Base-by-base conservation (phyloP, 768 basidiomycete species). In the Collybia sp. region DNA sequence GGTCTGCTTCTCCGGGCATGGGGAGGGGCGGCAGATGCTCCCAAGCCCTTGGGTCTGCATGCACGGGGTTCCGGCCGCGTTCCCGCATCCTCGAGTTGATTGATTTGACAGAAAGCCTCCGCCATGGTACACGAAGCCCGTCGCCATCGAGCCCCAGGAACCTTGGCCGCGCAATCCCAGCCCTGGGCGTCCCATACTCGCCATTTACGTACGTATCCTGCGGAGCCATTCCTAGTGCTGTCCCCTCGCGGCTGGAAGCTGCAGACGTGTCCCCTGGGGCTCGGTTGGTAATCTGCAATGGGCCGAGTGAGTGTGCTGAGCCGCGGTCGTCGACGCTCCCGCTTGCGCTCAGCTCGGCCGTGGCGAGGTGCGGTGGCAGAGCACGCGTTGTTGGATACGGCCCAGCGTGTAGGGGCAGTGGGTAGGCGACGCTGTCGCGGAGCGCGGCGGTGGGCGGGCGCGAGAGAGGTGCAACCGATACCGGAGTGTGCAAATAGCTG, bases 281-380 rank as follows among this genome's bases (percentile, higher is more conserved):
- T 43, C 70, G 61, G 53, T 81, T 80, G 19, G 74, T 63, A 40
- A 81, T 70, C 39, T 67, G 71, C 13, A 80, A 65, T 11, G 59
- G 64, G 3, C 77, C 76, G 0, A 79, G 63, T 2, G 70, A 67
- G 33, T 56, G 55, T 30, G 54, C 54, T 43, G 61, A 68, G 35
- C 62, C 57, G 44, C 61, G 63, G 10, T 63, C 62, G 53, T 30
- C 60, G 36, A 30, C 49, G 42, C 18, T 50, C 17, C 49, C 47
- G 34, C 58, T 55, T 30, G 49, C 43, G 30, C 61, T 62, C 25
- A 25, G 25, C 3, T 25, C 25, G 25, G 25, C 25, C 8, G 25
- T 25, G 5, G 58, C 47, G 33, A 68, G 55, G 48, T 68, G 58
- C 3, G 60, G 57, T 25, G 67, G 61, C 12, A 67, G 50, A 11